Conservation (phyloP, 2,329 filamentous ascomycete species). For the Cladophialophora psammophila region DNA sequence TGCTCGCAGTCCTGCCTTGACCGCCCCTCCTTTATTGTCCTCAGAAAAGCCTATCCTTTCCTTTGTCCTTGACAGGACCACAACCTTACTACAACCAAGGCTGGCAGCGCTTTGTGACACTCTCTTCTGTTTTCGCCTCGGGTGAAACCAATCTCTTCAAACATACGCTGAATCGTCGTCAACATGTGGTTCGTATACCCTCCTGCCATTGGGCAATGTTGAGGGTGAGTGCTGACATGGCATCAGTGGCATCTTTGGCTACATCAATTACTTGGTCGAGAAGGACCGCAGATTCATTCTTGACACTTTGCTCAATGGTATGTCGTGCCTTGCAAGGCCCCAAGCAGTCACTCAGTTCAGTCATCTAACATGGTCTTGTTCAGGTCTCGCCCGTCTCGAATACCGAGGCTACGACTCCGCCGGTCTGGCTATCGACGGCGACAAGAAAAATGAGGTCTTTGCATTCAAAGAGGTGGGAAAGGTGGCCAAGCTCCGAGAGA, state of each 20-base stretch:
- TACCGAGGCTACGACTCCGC: slow-evolving; percentile 99
- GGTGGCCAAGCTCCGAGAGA: slow-evolving; percentile 92
- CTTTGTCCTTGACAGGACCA: slow-evolving; percentile 25
- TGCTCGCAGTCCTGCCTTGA: slow-evolving; percentile 7
- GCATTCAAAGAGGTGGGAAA: slow-evolving; percentile 99
- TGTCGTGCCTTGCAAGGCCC: slow-evolving; percentile 49
- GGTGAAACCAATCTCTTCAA: slow-evolving; percentile 6
- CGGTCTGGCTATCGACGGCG: slow-evolving; percentile 91
- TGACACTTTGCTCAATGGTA: slow-evolving; percentile 94
- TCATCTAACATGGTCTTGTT: slow-evolving; percentile 23
- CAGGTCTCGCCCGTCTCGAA: slow-evolving; percentile 92
- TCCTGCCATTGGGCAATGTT: background rate
- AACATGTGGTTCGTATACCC: slow-evolving; percentile 35
- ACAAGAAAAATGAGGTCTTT: slow-evolving; percentile 98
- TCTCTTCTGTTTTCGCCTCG: slow-evolving; percentile 12
- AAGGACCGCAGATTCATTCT: slow-evolving; percentile 97
- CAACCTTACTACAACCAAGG: slow-evolving; percentile 7
- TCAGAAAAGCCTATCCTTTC: slow-evolving; percentile 10
- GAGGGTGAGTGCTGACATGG: slow-evolving; percentile 4
- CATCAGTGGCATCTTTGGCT: slow-evolving; percentile 91
- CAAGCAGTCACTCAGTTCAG: background rate
- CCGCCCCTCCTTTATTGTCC: slow-evolving; percentile 28
- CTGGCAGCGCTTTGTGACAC: slow-evolving; percentile 10
- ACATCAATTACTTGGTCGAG: slow-evolving; percentile 99
- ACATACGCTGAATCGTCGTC: slow-evolving; percentile 7